Conservation (phyloP, 2,329 filamentous ascomycete species). For the Aspergillus texensis region DNA sequence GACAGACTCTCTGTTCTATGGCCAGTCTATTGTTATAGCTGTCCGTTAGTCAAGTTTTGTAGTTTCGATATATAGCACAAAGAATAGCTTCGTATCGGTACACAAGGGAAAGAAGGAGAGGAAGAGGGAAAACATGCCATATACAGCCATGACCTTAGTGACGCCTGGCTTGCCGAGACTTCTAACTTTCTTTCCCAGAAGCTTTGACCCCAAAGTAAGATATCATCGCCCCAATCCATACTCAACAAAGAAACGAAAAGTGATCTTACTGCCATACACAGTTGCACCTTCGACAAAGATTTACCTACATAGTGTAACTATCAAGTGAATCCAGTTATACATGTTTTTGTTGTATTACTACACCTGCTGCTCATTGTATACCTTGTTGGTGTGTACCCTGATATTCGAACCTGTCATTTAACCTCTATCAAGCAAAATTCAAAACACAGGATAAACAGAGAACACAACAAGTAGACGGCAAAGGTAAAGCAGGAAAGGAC, state of each 20-base stretch:
- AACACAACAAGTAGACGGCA: neutral
- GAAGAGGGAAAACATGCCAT: neutral
- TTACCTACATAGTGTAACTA: neutral
- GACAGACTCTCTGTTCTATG: neutral
- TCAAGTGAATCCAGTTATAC: neutral
- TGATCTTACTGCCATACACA: neutral
- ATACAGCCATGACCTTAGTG: neutral
- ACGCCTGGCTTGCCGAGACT: neutral
- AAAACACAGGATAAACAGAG: neutral
- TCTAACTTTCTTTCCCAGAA: neutral
- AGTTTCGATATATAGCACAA: too few species aligned
- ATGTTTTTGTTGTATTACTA: neutral
- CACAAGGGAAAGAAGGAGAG: neutral
- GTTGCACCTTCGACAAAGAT: neutral
- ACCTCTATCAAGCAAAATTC: neutral
- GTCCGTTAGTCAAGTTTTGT: too few species aligned
- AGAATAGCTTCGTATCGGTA: too few species aligned
- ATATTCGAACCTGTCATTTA: neutral
- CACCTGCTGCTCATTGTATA: neutral
- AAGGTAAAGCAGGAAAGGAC: neutral
- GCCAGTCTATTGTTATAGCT: too few species aligned
- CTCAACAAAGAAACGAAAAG: neutral
- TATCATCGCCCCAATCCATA: neutral
- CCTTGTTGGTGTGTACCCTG: neutral
- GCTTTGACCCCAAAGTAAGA: neutral